These are phyloP conservation scores for Pugionium dolabratum DNA, from an alignment of 345 rosid genomes.

Conservation along the genomic window DNA sequence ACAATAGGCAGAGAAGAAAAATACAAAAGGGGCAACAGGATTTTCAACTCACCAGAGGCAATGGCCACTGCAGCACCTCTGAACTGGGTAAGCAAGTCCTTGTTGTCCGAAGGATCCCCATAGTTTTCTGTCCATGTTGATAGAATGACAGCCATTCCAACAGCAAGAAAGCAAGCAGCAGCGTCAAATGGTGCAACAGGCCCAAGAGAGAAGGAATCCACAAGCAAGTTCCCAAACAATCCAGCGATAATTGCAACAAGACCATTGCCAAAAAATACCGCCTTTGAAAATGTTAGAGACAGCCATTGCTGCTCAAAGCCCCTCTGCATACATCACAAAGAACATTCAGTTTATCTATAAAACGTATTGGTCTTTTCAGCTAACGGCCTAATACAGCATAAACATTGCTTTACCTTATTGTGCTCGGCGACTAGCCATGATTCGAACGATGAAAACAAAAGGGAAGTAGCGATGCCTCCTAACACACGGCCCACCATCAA, in stretches of 20 bases:
- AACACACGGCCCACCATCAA: constrained; percentile 93
- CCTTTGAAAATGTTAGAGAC: constrained; percentile 91
- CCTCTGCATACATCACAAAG: constrained; percentile 54
- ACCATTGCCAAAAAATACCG: constrained; percentile 95
- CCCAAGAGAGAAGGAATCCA: constrained; percentile 75
- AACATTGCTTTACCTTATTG: constrained; percentile 63
- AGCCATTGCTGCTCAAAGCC: constrained; percentile 94
- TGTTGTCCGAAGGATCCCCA: constrained; percentile 91
- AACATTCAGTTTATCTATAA: neutral
- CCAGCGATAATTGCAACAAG: constrained; percentile 92
- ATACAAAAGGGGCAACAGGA: neutral
- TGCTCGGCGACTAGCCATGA: constrained; percentile 99
- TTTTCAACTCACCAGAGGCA: constrained; percentile 69
- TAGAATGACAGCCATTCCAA: constrained; percentile 88
- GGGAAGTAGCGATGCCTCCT: constrained; percentile 98
- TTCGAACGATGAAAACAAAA: constrained; percentile 92
- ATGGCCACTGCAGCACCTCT: constrained; percentile 93
- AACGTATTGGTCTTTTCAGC: neutral
- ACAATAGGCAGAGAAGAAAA: constrained; percentile 4
- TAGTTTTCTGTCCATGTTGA: constrained; percentile 92
- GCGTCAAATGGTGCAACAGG: constrained; percentile 99
- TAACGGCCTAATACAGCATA: neutral
- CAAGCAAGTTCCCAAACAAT: constrained; percentile 84
- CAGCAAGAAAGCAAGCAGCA: constrained; percentile 91
- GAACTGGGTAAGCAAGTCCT: constrained; percentile 89